These are phyloP conservation scores for Clonostachys solani DNA, from an alignment of 2,329 filamentous ascomycete genomes.

Conservation along the genomic window DNA sequence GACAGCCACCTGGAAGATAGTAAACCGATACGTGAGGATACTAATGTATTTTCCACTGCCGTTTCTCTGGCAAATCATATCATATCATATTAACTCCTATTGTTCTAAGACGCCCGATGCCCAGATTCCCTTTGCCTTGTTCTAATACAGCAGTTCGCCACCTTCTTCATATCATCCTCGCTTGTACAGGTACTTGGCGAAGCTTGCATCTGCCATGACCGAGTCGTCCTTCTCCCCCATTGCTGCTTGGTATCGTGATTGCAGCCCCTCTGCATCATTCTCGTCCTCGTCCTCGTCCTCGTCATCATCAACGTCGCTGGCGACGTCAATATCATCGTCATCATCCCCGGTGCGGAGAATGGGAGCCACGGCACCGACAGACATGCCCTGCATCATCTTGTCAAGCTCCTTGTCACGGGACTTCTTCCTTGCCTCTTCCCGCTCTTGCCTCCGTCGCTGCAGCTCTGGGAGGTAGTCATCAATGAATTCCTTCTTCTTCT, in stretches of 20 bases:
- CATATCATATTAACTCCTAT: neutral
- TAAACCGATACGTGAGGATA: neutral
- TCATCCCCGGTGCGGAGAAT: conserved; percentile 23
- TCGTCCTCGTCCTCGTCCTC: conserved; percentile 54
- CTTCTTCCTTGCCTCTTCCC: conserved; percentile 70
- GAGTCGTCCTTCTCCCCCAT: conserved; percentile 55
- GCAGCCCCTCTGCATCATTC: conserved; percentile 62
- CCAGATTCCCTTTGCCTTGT: conserved; percentile 4
- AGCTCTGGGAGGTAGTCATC: conserved; percentile 90
- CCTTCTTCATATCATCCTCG: conserved; percentile 21
- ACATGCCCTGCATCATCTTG: conserved; percentile 94
- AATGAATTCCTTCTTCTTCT: conserved; percentile 85
- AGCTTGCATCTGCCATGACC: conserved; percentile 51
- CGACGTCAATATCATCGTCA: conserved; percentile 42
- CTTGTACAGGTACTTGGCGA: conserved; percentile 54
- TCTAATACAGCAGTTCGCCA: neutral
- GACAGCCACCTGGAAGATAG: too few relatives aligned
- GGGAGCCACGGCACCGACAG: conserved; percentile 25
- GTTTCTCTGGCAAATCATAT: neutral
- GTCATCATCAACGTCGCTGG: conserved; percentile 56
- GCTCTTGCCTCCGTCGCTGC: conserved; percentile 69
- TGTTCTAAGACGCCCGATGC: conserved; percentile 10
- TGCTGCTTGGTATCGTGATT: conserved; percentile 73
- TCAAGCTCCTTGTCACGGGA: conserved; percentile 77
- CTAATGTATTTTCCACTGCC: neutral